Evolutionary conservation across 352 stramenopile species (phyloP).

Genomic region (Globisporangium rhizosaccharum): DNA sequence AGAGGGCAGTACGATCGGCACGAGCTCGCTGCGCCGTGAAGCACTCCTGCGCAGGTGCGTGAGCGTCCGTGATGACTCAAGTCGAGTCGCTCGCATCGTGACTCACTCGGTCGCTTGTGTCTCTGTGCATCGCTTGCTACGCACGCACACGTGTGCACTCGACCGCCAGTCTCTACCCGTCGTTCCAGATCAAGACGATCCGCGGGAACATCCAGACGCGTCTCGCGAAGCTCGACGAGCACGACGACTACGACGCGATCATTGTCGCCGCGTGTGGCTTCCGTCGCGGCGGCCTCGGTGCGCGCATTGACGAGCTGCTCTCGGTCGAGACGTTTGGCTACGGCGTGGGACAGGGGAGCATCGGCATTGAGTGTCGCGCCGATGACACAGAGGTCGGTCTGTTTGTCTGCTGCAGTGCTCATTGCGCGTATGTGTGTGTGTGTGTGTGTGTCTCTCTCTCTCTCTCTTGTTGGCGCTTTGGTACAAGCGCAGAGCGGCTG

Average conservation of each 20-base stretch:
- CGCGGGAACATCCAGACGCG: constrained; percentile 87
- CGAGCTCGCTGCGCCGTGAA: constrained; percentile 79
- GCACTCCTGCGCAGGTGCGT: constrained; percentile 41
- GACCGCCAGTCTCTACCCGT: constrained; percentile 52
- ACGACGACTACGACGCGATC: constrained; percentile 83
- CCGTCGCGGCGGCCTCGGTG: constrained; percentile 58
- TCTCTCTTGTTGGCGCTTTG: no score
- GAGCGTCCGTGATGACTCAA: not conserved
- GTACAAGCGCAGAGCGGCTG: not conserved
- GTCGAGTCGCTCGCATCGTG: not conserved
- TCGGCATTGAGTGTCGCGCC: constrained; percentile 76
- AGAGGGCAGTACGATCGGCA: constrained; percentile 68
- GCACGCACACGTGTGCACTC: not conserved
- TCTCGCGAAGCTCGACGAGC: constrained; percentile 78
- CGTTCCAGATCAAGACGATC: constrained; percentile 79
- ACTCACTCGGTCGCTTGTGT: not conserved
- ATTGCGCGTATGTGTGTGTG: no score
- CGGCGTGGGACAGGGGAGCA: constrained; percentile 81
- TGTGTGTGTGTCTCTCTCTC: not conserved
- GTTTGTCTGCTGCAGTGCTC: no score
- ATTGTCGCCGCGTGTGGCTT: constrained; percentile 84
- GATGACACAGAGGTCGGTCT: constrained; percentile 29
- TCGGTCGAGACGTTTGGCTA: constrained; percentile 70
- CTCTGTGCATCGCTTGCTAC: no score
- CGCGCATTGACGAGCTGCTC: constrained; percentile 74